These are phyloP conservation scores for Trypanosoma scelopori DNA, from an alignment of 208 protist species.

Conservation along the genomic window DNA sequence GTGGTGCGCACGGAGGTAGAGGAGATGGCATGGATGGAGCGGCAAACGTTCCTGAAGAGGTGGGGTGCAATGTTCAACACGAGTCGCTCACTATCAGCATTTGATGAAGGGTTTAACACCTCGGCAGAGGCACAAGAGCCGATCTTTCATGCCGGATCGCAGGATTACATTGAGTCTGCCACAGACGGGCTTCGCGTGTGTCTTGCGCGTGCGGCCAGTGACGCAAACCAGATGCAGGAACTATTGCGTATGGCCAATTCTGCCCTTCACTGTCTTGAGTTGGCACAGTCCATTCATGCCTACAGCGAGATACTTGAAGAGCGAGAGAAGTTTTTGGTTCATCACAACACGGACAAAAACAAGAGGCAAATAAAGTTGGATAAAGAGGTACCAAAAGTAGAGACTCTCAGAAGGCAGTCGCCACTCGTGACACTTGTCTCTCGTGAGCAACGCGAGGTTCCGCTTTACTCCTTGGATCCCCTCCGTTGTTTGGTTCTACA, in stretches of 20 bases:
- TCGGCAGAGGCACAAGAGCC: background rate
- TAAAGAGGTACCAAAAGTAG: background rate
- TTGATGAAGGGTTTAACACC: background rate
- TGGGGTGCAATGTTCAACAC: slow-evolving; percentile 27
- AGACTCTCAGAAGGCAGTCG: background rate
- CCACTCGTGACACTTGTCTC: slow-evolving; percentile 20
- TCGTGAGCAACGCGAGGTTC: slow-evolving; percentile 13
- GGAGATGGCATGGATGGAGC: slow-evolving; percentile 23
- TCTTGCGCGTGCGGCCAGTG: slow-evolving; percentile 25
- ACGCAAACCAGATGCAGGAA: slow-evolving; percentile 20
- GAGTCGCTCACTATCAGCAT: background rate
- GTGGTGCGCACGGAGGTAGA: slow-evolving; percentile 17
- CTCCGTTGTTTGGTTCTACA: slow-evolving; percentile 19
- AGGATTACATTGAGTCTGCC: background rate
- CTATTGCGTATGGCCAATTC: slow-evolving; percentile 29
- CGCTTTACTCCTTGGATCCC: slow-evolving; percentile 15
- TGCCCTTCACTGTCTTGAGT: slow-evolving; percentile 28
- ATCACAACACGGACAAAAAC: background rate
- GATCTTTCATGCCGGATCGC: slow-evolving; percentile 23
- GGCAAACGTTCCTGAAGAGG: slow-evolving; percentile 14
- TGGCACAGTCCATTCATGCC: slow-evolving; percentile 14
- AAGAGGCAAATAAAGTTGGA: background rate
- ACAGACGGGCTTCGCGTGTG: slow-evolving; percentile 32
- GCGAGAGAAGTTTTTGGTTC: slow-evolving; percentile 1
- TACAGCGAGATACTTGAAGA: slow-evolving; percentile 10